Percentiles rank a stretch among this genome's conserved stretches.
Conservation (phyloP, 2,329 filamentous ascomycete species). For the Pseudonectria foliicola region DNA sequence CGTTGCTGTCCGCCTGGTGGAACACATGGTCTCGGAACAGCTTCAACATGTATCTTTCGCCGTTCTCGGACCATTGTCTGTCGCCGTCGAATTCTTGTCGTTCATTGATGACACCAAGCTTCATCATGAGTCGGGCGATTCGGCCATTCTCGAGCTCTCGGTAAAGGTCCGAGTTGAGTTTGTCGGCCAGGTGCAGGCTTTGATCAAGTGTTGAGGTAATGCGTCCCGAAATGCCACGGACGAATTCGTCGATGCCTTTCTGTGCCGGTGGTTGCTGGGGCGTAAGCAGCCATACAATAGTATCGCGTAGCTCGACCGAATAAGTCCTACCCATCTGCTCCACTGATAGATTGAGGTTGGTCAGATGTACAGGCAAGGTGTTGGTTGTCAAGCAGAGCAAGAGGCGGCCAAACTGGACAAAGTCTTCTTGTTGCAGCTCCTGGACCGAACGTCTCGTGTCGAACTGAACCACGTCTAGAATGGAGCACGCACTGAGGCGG, state of each 20-base stretch:
- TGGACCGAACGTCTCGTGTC: constrained; percentile 60
- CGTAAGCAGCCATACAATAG: constrained; percentile 73
- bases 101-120: constrained; percentile 84
- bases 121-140: constrained; percentile 69
- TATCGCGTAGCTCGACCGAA: constrained; percentile 69
- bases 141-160: constrained; percentile 87
- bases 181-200: constrained; percentile 71
- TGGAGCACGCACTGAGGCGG: constrained; percentile 77
- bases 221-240: constrained; percentile 71
- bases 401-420: constrained; percentile 75
- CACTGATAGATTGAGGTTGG: constrained; percentile 62
- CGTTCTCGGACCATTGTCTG: constrained; percentile 79
- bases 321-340: constrained; percentile 73
- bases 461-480: constrained; percentile 82
- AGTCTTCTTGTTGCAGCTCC: constrained; percentile 82
- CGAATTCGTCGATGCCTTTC: constrained; percentile 73
- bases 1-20: constrained; percentile 83
- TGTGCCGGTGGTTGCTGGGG: constrained; percentile 47
- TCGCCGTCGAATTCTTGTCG: constrained; percentile 77
- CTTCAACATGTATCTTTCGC: constrained; percentile 86
- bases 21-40: constrained; percentile 96
- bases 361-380: constrained; percentile 43
- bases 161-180: constrained; percentile 62
- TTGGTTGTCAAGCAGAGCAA: constrained; percentile 77
- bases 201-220: constrained; percentile 70